A percentile compares a stretch with the other conserved stretches of the same genome.
Conservation (phyloP, 192 early-diverging fungal species). For the Phycomyces nitens region DNA sequence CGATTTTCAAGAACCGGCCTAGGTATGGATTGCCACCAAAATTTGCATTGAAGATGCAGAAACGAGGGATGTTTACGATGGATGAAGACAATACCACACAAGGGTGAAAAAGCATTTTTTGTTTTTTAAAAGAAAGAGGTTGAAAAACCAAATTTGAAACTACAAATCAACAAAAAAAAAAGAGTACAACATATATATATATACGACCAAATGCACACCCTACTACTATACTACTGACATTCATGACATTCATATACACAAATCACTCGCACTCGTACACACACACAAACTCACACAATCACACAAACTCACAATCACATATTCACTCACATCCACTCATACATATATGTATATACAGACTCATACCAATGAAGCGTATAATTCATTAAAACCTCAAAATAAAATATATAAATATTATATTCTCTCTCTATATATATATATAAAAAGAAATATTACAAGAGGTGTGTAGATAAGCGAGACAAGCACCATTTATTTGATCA, state of each 20-base stretch:
- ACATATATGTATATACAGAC: neutral
- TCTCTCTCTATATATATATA: too few species aligned
- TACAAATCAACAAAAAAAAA: too few species aligned
- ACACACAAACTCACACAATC: neutral
- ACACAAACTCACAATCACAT: neutral
- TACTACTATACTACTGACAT: too few species aligned
- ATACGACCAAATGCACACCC: too few species aligned
- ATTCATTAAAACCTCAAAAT: too few species aligned
- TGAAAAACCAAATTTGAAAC: neutral
- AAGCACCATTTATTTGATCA: too few species aligned
- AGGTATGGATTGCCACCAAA: conserved; percentile 33
- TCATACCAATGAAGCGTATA: neutral
- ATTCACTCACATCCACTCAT: too few species aligned
- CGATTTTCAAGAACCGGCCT: conserved; percentile 17
- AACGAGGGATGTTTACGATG: conserved; percentile 11
- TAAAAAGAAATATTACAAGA: too few species aligned
- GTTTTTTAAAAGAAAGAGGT: neutral
- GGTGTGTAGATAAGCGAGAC: too few species aligned
- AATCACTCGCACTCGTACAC: neutral
- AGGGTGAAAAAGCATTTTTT: neutral
- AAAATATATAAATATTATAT: too few species aligned
- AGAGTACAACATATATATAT: too few species aligned
- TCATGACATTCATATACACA: too few species aligned
- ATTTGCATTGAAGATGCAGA: conserved; percentile 40
- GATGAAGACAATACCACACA: neutral